Percentiles rank a stretch among this genome's conserved stretches.
Evolutionary conservation across 2,329 filamentous ascomycete genomes (phyloP).

Genomic region (Cladosporium velox): DNA sequence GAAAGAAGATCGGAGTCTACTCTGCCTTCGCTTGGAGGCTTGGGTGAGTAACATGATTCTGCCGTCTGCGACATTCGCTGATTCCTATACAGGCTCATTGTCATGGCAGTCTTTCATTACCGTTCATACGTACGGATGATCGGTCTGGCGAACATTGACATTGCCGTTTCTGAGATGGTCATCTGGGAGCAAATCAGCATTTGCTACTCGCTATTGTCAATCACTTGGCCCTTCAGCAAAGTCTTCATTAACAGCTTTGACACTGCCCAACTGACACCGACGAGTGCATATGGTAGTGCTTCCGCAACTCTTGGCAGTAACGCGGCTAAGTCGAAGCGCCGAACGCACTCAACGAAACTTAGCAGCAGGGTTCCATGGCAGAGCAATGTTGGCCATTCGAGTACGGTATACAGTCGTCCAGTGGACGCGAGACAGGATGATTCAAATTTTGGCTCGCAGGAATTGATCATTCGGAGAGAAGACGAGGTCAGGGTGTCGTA

Average conservation of each 20-base stretch:
- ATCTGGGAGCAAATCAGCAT: background rate
- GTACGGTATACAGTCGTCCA: background rate
- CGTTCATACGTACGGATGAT: background rate
- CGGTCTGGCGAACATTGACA: background rate
- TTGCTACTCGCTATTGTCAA: constrained; percentile 1
- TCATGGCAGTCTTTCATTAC: background rate
- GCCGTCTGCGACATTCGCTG: background rate
- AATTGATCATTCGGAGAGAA: constrained; percentile 14
- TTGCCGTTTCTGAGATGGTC: background rate
- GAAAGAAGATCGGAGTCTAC: background rate
- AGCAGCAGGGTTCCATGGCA: background rate
- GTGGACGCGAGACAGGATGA: background rate
- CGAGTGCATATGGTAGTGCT: background rate
- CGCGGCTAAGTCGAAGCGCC: background rate
- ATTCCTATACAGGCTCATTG: background rate
- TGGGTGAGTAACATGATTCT: background rate
- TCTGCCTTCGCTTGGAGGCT: constrained; percentile 1
- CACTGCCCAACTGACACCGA: background rate
- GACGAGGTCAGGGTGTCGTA: background rate
- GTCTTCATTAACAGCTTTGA: constrained; percentile 1
- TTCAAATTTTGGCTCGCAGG: background rate
- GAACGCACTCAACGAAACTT: background rate
- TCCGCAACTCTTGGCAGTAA: too few relatives aligned
- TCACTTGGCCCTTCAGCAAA: constrained; percentile 7
- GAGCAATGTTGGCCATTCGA: background rate